Base-by-base conservation (phyloP, 306 rosid species). In the Castanea crenata region DNA sequence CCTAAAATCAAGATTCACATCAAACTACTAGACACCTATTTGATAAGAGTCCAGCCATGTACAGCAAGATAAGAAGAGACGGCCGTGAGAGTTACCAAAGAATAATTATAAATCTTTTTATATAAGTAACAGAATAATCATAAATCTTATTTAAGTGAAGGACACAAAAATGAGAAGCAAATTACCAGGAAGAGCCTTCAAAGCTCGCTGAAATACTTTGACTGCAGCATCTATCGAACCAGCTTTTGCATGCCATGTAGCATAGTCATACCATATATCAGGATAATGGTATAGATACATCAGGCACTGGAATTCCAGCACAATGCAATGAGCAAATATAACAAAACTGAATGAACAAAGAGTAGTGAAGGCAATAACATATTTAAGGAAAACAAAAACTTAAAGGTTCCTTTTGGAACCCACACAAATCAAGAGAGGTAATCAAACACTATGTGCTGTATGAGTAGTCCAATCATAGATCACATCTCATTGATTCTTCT, bases 211-310 rank as follows among this genome's bases (percentile, higher is more conserved):
- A 86, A 95, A 92, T 55, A 95, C 92, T 91, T 95, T 95, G 85
- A 91, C 87, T 83, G 99, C 99, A 68, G 98, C 89, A 84, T 95
- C 99, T 84, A 90, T 79, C 11, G 92, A 90, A 82, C 97, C 98
- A 86, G 88, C 80, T 89, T 89, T 92, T 83, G 98, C 97, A 90
- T 88, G 98, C 99, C 98, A 95, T 80, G 85, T 89, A 51, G 98
- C 99, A 86, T 90, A 92, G 88, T 95, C 98, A 73, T 91, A 91
- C 98, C 99, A 95, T 85, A 91, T 78, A 85, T 95, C 99, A 82
- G 98, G 93, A 88, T 92, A 92, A 84, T 95, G 99, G 90, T 92
- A 91, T 80, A 95, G 81, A 87, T 90, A 89, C 99, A 95, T 95
- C 85, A 95, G 90, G 88, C 96, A 92, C 99, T 95, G 91, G 89